These are phyloP conservation scores for Selaginella tamariscina DNA, from an alignment of 75 land plant species.

Conservation along the genomic window DNA sequence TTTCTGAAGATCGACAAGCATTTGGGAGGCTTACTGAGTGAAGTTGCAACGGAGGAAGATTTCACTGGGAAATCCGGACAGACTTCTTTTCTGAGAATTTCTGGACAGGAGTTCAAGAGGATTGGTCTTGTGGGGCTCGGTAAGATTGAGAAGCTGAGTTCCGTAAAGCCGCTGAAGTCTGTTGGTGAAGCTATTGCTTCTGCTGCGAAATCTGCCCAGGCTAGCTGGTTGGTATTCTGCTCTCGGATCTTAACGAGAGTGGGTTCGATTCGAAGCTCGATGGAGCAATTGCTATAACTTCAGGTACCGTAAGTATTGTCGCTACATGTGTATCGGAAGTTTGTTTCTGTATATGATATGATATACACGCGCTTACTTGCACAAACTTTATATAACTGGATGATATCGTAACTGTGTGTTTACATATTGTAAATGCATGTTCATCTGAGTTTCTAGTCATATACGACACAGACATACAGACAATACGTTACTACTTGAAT, in stretches of 20 bases:
- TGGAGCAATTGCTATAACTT: conserved; percentile 44
- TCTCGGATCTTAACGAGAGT: conserved; percentile 38
- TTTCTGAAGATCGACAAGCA: conserved; percentile 41
- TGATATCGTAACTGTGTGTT: too few species aligned
- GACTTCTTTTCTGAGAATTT: conserved; percentile 45
- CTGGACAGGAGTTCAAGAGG: conserved; percentile 66
- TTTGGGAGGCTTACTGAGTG: conserved; percentile 48
- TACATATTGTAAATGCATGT: too few species aligned
- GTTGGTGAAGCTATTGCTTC: conserved; percentile 75
- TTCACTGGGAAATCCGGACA: conserved; percentile 87
- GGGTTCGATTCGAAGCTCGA: conserved; percentile 40
- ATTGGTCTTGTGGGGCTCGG: conserved; percentile 78
- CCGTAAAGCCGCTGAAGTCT: conserved; percentile 21
- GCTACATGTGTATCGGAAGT: too few species aligned
- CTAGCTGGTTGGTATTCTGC: conserved; percentile 41
- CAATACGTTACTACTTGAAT: too few species aligned
- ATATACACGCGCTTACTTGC: too few species aligned
- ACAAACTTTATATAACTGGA: too few species aligned
- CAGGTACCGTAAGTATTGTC: conserved; percentile 40
- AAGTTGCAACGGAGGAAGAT: conserved; percentile 72
- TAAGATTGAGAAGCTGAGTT: conserved; percentile 12
- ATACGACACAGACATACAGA: too few species aligned
- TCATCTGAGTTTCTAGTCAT: too few species aligned
- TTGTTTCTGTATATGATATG: too few species aligned
- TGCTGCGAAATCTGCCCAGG: conserved; percentile 74